Base-by-base conservation (phyloP, 2,329 filamentous ascomycete species). In the Colletotrichum neosansevieriae region DNA sequence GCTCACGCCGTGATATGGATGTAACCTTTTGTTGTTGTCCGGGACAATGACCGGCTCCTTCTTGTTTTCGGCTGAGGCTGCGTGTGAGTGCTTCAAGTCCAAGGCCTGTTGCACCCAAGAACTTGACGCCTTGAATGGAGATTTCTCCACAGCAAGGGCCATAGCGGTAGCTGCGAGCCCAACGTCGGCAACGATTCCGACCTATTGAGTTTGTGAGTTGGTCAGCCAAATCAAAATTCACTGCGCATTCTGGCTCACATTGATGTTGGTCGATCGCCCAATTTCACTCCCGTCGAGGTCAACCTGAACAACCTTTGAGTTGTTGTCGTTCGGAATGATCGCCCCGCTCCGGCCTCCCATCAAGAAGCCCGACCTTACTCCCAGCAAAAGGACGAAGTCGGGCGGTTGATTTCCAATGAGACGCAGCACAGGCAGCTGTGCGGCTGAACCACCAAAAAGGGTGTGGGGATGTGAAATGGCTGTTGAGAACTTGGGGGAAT, bases 401-500 rank as follows among this genome's bases (percentile, higher is more conserved):
- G 61, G 61, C 6, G 56, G 44, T 24, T 58, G 54, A 9, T 54
- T 36, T 17, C 42, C 40, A 12, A n/a, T n/a, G n/a, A 38, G n/a
- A 12, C 34, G 61, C n/a, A 64, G 40, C 9, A 59, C 13, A 7
- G 61, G 53, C 7, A 64, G 54, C 24, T 50, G 61, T 3, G 53
- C 21, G 9, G 61, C 61, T 17, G 54, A 40, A 12, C 61, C 61
- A 3, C 42, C 61, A 13, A 64, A 64, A 2, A 64, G 21, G 19
- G 24, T 17, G 21, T 64, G 44, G 7, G 44, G 34, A 34, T 32
- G 45, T 4, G 32, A 12, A 21, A 64, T 59, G 2, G 34, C 34
- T 3, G 61, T 64, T 12, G 61, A 64, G 13, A 58, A 64, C 24
- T 64, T 64, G 13, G 61, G 44, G 1, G 61, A 64, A 21, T 64